These are phyloP conservation scores for Mycena galopus DNA, from an alignment of 768 basidiomycete genomes.

Conservation along the genomic window DNA sequence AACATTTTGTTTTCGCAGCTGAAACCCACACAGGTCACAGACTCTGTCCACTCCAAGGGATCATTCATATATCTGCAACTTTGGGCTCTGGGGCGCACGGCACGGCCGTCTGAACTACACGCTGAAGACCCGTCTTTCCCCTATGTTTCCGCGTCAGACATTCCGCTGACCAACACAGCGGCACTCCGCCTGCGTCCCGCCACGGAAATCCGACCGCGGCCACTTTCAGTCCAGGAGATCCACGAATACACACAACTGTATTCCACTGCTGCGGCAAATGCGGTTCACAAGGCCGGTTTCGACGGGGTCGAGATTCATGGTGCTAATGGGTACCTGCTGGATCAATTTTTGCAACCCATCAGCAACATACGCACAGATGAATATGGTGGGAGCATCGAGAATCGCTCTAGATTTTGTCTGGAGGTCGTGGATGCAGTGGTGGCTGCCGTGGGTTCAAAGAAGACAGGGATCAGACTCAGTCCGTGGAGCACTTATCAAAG, in stretches of 20 bases:
- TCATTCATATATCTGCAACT: constrained; percentile 68
- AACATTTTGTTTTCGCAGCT: not conserved
- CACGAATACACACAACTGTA: constrained; percentile 64
- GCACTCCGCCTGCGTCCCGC: not conserved
- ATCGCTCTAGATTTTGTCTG: constrained; percentile 66
- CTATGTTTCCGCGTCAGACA: constrained; percentile 51
- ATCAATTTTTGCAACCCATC: constrained; percentile 74
- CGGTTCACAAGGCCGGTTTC: constrained; percentile 68
- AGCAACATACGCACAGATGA: constrained; percentile 71
- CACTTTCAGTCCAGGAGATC: constrained; percentile 63
- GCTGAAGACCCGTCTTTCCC: constrained; percentile 51
- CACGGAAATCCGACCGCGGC: constrained; percentile 47
- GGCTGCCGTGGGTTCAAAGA: constrained; percentile 65
- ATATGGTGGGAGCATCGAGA: constrained; percentile 77
- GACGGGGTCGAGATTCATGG: constrained; percentile 70
- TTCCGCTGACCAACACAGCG: too few relatives aligned
- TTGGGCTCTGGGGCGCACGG: constrained; percentile 67
- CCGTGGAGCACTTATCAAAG: constrained; percentile 65
- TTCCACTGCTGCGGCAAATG: constrained; percentile 49
- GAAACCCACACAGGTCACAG: constrained; percentile 57
- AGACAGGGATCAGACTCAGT: constrained; percentile 66
- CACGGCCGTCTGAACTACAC: constrained; percentile 47
- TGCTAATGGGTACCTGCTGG: constrained; percentile 61
- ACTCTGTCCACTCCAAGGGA: constrained; percentile 65
- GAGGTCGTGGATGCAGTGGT: constrained; percentile 68